Evolutionary conservation across 208 protist species (phyloP).

Genomic region (Trypanosoma platydactyli): DNA sequence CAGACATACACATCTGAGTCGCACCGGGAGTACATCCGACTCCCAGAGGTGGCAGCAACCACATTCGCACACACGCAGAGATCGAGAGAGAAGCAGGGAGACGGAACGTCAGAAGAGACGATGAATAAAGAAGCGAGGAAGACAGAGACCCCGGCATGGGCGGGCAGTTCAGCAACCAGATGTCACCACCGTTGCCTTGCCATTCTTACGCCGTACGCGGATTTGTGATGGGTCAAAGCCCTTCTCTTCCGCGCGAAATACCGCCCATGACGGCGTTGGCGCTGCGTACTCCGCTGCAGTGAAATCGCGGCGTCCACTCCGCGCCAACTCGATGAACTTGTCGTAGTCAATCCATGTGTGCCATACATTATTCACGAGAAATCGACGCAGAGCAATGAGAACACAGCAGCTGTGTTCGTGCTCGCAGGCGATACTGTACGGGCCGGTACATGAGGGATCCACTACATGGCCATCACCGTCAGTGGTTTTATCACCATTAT

Average conservation of each 20-base stretch:
- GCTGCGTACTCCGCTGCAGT: conserved; percentile 77
- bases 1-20: no score
- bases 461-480: conserved; percentile 29
- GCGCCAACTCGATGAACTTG: conserved; percentile 70
- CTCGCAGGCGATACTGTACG: conserved; percentile 89
- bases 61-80: no score
- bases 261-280: conserved; percentile 82
- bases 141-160: no score
- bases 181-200: conserved; percentile 40
- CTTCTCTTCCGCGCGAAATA: conserved; percentile 69
- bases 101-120: no score
- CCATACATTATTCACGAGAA: conserved; percentile 73
- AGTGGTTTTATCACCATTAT: conserved; percentile 15
- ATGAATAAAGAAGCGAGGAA: no score
- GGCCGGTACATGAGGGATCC: conserved; percentile 39
- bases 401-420: conserved; percentile 93
- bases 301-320: conserved; percentile 51
- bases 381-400: conserved; percentile 86
- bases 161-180: conserved; percentile 35
- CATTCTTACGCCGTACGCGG: conserved; percentile 63
- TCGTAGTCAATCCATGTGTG: conserved; percentile 93
- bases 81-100: no score
- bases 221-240: conserved; percentile 90
- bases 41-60: no score
- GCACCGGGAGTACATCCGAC: no score